Evolutionary conservation across 2,329 filamentous ascomycete genomes (phyloP).

Genomic region (Fusarium buxicola): DNA sequence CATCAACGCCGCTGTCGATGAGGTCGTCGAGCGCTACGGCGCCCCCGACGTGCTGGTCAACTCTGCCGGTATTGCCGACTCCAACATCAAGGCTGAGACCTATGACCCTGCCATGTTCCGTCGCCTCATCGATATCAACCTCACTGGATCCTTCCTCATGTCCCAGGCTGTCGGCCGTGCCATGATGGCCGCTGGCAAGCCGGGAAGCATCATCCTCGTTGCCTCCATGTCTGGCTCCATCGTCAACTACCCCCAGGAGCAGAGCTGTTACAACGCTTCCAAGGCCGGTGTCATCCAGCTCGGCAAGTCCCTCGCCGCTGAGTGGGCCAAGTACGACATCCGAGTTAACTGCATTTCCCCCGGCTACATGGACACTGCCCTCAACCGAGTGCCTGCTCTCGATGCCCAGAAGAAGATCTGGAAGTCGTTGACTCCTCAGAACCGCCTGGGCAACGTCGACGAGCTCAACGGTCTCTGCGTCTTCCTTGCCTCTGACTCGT

Average conservation of each 20-base stretch:
- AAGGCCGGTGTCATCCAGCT: slow-evolving; percentile 85
- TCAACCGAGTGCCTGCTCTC: slow-evolving; percentile 81
- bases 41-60: slow-evolving; percentile 81
- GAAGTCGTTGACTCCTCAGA: slow-evolving; percentile 79
- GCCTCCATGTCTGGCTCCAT: slow-evolving; percentile 86
- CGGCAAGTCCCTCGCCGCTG: slow-evolving; percentile 82
- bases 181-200: slow-evolving; percentile 79
- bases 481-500: slow-evolving; percentile 79
- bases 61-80: slow-evolving; percentile 83
- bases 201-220: slow-evolving; percentile 79
- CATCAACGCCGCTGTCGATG: slow-evolving; percentile 76
- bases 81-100: slow-evolving; percentile 84
- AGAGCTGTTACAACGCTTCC: slow-evolving; percentile 85
- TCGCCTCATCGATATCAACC: slow-evolving; percentile 83
- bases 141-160: slow-evolving; percentile 83
- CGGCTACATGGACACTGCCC: slow-evolving; percentile 87
- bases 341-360: slow-evolving; percentile 88
- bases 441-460: slow-evolving; percentile 76
- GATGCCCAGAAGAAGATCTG: slow-evolving; percentile 87
- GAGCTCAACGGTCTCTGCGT: slow-evolving; percentile 83
- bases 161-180: slow-evolving; percentile 76
- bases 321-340: slow-evolving; percentile 85
- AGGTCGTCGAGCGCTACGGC: slow-evolving; percentile 74
- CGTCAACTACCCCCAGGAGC: slow-evolving; percentile 88
- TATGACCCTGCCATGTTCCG: slow-evolving; percentile 83